phyloP scores from a whole-genome alignment of 2,329 filamentous ascomycete species.

The Calonectria honghensis region DNA sequence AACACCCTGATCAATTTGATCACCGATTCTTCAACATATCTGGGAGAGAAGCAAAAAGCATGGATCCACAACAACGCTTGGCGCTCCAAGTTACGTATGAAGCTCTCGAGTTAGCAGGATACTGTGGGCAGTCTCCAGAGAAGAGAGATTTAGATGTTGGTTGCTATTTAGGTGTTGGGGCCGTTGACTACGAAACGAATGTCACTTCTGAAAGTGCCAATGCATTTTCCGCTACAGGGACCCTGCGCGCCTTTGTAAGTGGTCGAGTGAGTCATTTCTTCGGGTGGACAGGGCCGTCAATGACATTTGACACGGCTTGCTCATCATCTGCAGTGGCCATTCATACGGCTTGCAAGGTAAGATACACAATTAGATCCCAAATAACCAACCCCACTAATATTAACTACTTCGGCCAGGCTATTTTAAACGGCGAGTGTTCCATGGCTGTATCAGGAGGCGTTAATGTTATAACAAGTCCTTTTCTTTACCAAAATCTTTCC shows the following conservation, averaged over 20 bases:
- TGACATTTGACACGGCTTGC: slow-evolving; percentile 2
- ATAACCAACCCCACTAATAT: not conserved
- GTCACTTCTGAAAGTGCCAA: not conserved
- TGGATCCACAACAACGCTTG: not conserved
- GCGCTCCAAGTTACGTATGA: not conserved
- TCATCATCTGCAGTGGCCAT: slow-evolving; percentile 8
- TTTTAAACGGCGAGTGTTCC: not conserved
- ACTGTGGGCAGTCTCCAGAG: not conserved
- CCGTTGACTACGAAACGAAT: not conserved
- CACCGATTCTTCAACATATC: slow-evolving; percentile 3
- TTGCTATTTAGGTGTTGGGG: slow-evolving; percentile 5
- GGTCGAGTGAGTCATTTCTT: slow-evolving; percentile 1
- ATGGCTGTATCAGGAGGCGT: slow-evolving; percentile 1
- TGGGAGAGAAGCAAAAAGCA: slow-evolving; percentile 3
- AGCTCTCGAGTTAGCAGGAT: not conserved
- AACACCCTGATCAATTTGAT: not conserved
- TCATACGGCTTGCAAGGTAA: slow-evolving; percentile 1
- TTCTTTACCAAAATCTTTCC: slow-evolving; percentile 1
- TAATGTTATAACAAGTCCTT: not conserved
- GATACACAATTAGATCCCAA: not conserved
- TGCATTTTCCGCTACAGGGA: not conserved
- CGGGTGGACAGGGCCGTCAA: slow-evolving; percentile 1
- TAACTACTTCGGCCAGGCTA: not conserved
- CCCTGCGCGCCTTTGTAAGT: not conserved
- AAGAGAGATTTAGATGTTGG: not conserved